Conservation (phyloP, 1,139 yeast species). For the Taphrina pruni region DNA sequence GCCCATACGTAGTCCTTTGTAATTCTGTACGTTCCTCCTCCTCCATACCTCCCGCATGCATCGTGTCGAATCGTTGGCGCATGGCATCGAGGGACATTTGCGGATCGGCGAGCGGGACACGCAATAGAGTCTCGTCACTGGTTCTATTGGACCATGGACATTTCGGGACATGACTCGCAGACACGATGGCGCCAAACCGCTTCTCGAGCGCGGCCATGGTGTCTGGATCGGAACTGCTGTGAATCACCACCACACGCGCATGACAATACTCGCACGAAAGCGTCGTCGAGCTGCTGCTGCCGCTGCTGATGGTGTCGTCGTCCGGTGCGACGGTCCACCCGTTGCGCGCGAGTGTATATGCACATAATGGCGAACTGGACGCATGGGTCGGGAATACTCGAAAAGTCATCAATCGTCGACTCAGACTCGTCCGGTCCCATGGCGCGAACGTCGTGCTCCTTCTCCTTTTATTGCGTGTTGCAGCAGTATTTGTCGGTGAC, state of each 20-base stretch:
- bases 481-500: not conserved
- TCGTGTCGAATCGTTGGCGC: not conserved
- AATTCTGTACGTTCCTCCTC: not conserved
- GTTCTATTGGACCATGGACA: conserved; percentile 31
- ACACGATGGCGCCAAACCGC: conserved; percentile 2
- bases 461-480: too few relatives aligned
- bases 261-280: conserved; percentile 23
- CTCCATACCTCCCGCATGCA: not conserved
- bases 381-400: conserved; percentile 16
- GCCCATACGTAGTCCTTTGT: not conserved
- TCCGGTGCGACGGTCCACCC: conserved; percentile 16
- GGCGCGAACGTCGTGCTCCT: conserved; percentile 12
- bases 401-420: conserved; percentile 12
- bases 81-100: not conserved
- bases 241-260: conserved; percentile 7
- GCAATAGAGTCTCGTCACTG: conserved; percentile 7
- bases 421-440: conserved; percentile 18
- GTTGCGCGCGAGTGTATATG: conserved; percentile 11
- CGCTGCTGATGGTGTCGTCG: not conserved
- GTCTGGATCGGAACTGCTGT: not conserved
- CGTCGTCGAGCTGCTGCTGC: not conserved
- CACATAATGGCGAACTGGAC: conserved; percentile 19
- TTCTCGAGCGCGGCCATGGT: not conserved
- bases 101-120: conserved; percentile 13
- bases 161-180: not conserved